Conservation (phyloP, 352 stramenopile species). For the Thraustochytrium striatum region DNA sequence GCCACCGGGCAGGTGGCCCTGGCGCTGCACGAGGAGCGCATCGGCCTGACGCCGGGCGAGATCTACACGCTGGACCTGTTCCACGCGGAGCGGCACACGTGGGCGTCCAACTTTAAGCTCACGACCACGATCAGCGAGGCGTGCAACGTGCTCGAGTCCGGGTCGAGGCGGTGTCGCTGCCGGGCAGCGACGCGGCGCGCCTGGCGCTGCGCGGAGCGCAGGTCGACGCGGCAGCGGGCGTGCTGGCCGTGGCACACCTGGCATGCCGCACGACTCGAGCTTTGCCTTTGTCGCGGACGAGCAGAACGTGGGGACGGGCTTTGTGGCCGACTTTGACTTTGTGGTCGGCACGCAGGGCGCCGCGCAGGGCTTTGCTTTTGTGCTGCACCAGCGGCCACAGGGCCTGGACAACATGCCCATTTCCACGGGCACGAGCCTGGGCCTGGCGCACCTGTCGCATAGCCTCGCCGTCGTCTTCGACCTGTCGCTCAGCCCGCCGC, state of each 20-base stretch:
- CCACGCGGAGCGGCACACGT: slow-evolving; percentile 33
- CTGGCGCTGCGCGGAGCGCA: not conserved
- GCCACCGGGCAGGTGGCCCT: not conserved
- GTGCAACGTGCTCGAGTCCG: slow-evolving; percentile 25
- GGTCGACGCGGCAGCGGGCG: not conserved
- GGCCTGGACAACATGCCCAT: slow-evolving; percentile 4
- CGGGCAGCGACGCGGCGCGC: not conserved
- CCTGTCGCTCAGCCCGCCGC: not conserved
- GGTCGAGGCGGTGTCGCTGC: not conserved
- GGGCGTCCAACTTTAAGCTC: slow-evolving; percentile 12
- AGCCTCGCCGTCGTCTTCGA: slow-evolving; percentile 31
- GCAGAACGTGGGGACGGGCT: slow-evolving; percentile 12
- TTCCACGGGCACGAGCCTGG: not conserved
- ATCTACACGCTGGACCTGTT: slow-evolving; percentile 46
- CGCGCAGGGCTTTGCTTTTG: slow-evolving; percentile 34
- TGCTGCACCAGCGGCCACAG: not conserved
- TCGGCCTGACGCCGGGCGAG: slow-evolving; percentile 18
- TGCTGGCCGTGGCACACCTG: not conserved
- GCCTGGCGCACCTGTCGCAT: not conserved
- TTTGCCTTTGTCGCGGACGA: not conserved
- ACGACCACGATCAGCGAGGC: slow-evolving; percentile 16
- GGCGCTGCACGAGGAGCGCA: not conserved
- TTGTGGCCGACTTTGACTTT: slow-evolving; percentile 1
- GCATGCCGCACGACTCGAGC: not conserved
- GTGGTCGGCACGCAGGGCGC: not conserved